Conservation (phyloP, 177 flowering plant genomes). For the Tripterygium wilfordii region DNA sequence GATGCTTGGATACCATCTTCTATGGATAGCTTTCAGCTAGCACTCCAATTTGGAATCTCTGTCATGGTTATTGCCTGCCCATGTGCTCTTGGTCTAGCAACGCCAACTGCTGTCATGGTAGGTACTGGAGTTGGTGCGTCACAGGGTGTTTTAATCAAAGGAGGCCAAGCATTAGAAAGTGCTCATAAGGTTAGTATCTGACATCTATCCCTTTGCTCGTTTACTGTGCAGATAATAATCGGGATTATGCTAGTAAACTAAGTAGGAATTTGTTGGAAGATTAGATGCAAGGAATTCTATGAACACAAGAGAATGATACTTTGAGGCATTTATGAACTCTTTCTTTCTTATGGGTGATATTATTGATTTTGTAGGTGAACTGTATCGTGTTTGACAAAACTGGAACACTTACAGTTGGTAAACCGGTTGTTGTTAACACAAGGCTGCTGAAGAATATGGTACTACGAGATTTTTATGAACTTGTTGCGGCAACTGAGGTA, state of each 20-base stretch:
- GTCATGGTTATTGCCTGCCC: slow-evolving; percentile 96
- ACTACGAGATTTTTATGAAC: slow-evolving; percentile 56
- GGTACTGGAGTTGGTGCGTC: slow-evolving; percentile 93
- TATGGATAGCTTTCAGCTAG: slow-evolving; percentile 84
- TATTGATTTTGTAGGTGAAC: slow-evolving; percentile 47
- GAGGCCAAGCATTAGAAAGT: slow-evolving; percentile 80
- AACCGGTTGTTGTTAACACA: slow-evolving; percentile 76
- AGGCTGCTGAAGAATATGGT: slow-evolving; percentile 53
- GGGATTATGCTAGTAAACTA: no score
- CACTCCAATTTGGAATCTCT: slow-evolving; percentile 89
- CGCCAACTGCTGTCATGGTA: slow-evolving; percentile 96
- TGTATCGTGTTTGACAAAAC: slow-evolving; percentile 95
- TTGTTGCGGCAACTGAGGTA: slow-evolving; percentile 87
- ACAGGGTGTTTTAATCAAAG: slow-evolving; percentile 82
- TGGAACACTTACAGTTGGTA: slow-evolving; percentile 85
- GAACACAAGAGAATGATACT: no score
- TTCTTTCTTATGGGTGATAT: background rate
- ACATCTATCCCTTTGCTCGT: background rate
- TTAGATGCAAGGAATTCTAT: no score
- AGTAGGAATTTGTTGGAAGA: no score
- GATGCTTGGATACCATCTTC: slow-evolving; percentile 75
- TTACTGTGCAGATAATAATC: no score
- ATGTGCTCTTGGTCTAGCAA: slow-evolving; percentile 88
- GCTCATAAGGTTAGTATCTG: slow-evolving; percentile 63
- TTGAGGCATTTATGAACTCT: no score